phyloP scores from a whole-genome alignment of 257 asterid genomes.

The Ballota nigra region DNA sequence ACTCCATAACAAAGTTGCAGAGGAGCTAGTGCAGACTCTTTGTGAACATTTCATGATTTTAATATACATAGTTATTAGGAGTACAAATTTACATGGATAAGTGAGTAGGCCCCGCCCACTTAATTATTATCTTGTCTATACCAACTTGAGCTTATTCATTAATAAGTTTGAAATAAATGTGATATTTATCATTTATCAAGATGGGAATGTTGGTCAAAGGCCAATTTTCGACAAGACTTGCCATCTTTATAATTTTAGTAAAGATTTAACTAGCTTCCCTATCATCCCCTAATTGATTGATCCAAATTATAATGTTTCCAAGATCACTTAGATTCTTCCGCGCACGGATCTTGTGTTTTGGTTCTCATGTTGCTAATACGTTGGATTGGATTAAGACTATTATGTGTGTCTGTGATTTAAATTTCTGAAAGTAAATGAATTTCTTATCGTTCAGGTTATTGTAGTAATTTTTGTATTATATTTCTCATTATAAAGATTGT shows the following conservation, averaged over 20 bases:
- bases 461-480: too few relatives aligned
- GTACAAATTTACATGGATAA: background rate
- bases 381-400: too few relatives aligned
- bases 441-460: too few relatives aligned
- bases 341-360: too few relatives aligned
- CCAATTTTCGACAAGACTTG: background rate
- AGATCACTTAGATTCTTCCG: too few relatives aligned
- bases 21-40: background rate
- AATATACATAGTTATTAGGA: background rate
- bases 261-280: background rate
- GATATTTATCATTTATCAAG: background rate
- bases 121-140: slow-evolving; percentile 20
- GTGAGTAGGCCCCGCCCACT: slow-evolving; percentile 14
- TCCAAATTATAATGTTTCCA: too few relatives aligned
- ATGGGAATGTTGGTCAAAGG: slow-evolving; percentile 7
- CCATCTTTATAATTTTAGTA: slow-evolving; percentile 4
- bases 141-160: background rate
- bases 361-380: too few relatives aligned
- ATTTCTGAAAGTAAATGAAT: too few relatives aligned
- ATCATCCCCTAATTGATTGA: too few relatives aligned
- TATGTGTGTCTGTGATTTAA: too few relatives aligned
- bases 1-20: slow-evolving; percentile 21
- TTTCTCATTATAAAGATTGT: too few relatives aligned
- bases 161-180: too few relatives aligned
- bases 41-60: background rate